Base-by-base conservation (phyloP, 1,139 yeast genomes). In the Nakaseomyces kungkrabaensis region DNA sequence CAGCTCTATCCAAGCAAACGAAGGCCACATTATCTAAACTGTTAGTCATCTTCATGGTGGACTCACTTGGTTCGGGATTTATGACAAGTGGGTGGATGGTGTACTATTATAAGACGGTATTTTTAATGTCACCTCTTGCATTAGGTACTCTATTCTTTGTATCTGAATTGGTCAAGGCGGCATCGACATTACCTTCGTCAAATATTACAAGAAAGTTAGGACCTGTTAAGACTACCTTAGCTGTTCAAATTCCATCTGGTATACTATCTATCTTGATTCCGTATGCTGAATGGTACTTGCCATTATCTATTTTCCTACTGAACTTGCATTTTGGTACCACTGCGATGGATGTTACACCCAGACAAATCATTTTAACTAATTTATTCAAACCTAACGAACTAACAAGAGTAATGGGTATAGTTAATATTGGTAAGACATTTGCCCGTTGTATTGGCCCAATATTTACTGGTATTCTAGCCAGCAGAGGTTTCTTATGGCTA, bases 31-130 rank as follows among this genome's bases (percentile, higher is more conserved):
- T 70, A 49, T 48, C 60, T 34, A 65, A 60, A 48, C 51, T 70
- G n/a, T 53, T 85, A 6, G 74, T 82, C 54, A 78, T 87, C 71
- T 77, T 85, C 54, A 76, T 76, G 65, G 55, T 79, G 26, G 96
- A 89, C 65, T 86, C 96, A 0, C 74, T 89, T 49, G 96, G 95
- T 0, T 81, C 82, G 53, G 96, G 96, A 0, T 83, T 88, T 65
- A 84, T 87, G 87, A 82, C 95, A 1, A 73, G 82, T 46, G 85
- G 95, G 1, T 89, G 96, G 96, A 76, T 85, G 47, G 87, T 88
- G 33, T 88, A 82, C 62, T 89, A 86, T 67, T 81, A 87, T 68
- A 65, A 67, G 50, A 65, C 61, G 17, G 58, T 57, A 17, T 70
- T 63, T 43, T 46, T 59, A 9, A 56, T 69, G 53, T 55, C 63